Evolutionary conservation across 73 alveolate genomes (phyloP), one percentile per base, ranked within the genome.

Genomic region (Uronychia setigera): DNA sequence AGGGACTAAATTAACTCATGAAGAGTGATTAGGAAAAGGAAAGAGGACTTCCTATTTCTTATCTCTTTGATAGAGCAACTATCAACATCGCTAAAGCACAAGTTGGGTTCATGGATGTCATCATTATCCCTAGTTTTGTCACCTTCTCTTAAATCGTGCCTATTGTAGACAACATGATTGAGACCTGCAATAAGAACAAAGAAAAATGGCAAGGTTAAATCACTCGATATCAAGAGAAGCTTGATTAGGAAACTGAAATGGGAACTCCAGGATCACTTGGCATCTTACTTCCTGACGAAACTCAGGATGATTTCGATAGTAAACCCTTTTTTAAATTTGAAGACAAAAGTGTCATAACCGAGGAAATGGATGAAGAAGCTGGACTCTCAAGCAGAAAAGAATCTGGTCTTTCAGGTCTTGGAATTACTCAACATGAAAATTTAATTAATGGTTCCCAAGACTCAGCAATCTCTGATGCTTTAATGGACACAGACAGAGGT

Each of bases 21-120:
- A n/a, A 46, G 67, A 46, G 99, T 28, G 99, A 97, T 81, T 86
- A 84, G 85, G 99, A 91, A 77, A 84, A 96, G 77, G 94, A 80
- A 58, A 29, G 35, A 58, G 98, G 97, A 29, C 75, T 96, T 25
- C 97, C 97, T 1, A 91, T 96, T 28, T 86, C 97, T 1, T 92
- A 91, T 86, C 87, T 95, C 27, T 87, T 97, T 85, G 98, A 97
- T 95, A 93, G 99, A 83, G 93, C 94, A 25, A 94, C 96, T 19
- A 81, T 93, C 1, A 93, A 96, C 87, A 91, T 93, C 14, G 97
- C 99, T 25, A 94, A 91, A 92, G 90, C 97, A 34, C 88, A 96
- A 89, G 86, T 91, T 34, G 98, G 97, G 59, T 96, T 94, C 79
- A 92, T 93, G 29, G 91, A 87, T 58, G 94, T 82, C 14, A 87